Evolutionary conservation across 306 rosid species (phyloP).

Genomic region (cucumber (Cucumis sativus)): Cucumber_9930_V3 NC_026657.2:39678001-39678500

Average conservation of each 20-base stretch:
- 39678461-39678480: neutral
- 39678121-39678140: neutral
- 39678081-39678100: neutral
- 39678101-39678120: neutral
- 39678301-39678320: neutral
- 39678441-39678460: neutral
- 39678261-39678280: conserved; percentile 1
- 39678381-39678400: neutral
- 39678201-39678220: neutral
- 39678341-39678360: neutral
- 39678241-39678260: neutral
- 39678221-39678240: neutral
- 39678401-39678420: neutral
- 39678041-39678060: neutral
- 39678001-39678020: neutral
- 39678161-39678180: neutral
- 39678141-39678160: neutral
- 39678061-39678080: neutral
- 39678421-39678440: neutral
- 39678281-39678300: neutral
- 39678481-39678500: neutral
- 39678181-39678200: neutral
- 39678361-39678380: neutral
- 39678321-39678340: neutral
- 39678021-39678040: neutral